A percentile compares a stretch with the other conserved stretches of the same genome.
phyloP scores from a whole-genome alignment of 2,329 filamentous ascomycete genomes.

The Aspergillus jensenii region DNA sequence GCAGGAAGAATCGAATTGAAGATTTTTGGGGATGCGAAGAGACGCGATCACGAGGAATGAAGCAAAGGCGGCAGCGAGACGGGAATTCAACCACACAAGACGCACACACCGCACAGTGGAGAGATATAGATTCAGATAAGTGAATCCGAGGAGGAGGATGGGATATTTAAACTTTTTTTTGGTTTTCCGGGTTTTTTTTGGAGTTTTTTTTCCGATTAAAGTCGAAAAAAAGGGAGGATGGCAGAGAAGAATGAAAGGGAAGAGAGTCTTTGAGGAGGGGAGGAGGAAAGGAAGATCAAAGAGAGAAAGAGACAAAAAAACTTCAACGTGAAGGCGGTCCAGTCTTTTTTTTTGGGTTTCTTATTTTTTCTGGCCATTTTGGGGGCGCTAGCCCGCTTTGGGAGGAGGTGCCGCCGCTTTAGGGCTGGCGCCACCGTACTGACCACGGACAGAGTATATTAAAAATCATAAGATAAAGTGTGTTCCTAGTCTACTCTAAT shows the following conservation, averaged over 20 bases:
- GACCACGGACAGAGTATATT: no score
- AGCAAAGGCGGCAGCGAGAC: constrained; percentile 23
- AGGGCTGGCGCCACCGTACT: background rate
- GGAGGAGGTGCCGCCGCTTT: constrained; percentile 14
- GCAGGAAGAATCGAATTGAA: background rate
- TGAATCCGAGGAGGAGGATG: constrained; percentile 16
- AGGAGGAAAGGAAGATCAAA: constrained; percentile 24
- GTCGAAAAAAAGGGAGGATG: constrained; percentile 32
- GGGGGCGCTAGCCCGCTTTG: constrained; percentile 23
- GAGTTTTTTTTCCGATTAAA: constrained; percentile 30
- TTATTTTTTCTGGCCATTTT: constrained; percentile 20
- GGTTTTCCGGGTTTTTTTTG: constrained; percentile 43
- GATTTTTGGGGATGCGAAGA: constrained; percentile 10
- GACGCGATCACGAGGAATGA: constrained; percentile 11
- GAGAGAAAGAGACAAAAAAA: constrained; percentile 23
- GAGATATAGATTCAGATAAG: constrained; percentile 10
- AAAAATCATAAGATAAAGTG: no score
- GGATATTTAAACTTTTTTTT: constrained; percentile 35
- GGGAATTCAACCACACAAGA: constrained; percentile 24
- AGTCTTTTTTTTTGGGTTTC: background rate
- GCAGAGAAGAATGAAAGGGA: constrained; percentile 25
- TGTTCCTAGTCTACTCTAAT: background rate
- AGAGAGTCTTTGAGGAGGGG: constrained; percentile 23
- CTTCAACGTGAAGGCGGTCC: background rate
- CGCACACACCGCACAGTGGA: constrained; percentile 35